Conservation (phyloP, 2,329 filamentous ascomycete genomes). For the Hypoxylon sp. region DNA sequence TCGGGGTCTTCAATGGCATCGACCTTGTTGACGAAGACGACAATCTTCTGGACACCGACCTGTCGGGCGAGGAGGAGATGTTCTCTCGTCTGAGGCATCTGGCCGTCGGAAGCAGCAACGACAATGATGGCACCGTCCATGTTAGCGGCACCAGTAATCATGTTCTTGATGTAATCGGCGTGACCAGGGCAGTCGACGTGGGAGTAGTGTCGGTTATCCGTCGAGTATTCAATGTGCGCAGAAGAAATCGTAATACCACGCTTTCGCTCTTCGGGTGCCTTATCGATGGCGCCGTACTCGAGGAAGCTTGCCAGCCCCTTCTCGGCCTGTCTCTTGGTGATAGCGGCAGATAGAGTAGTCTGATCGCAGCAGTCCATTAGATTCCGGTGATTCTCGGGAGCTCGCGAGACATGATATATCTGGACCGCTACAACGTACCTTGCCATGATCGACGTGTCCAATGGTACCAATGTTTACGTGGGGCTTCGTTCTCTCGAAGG, state of each 20-base stretch:
- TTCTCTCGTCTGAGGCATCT: conserved; percentile 99
- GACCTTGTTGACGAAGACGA: conserved; percentile 99
- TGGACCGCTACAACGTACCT: conserved; percentile 65
- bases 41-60: conserved; percentile 96
- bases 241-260: conserved; percentile 99
- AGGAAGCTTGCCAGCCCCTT: conserved; percentile 95
- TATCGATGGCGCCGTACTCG: conserved; percentile 98
- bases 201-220: conserved; percentile 93
- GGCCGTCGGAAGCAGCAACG: conserved; percentile 96
- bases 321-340: conserved; percentile 96
- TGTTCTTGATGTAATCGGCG: conserved; percentile 99
- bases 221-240: conserved; percentile 97
- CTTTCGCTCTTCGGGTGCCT: conserved; percentile 98
- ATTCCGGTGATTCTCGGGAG: conserved; percentile 27
- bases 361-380: conserved; percentile 50
- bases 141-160: conserved; percentile 99
- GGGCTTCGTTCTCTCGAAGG: conserved; percentile 90
- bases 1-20: conserved; percentile 97
- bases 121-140: conserved; percentile 99
- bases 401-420: background rate
- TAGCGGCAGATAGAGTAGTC: conserved; percentile 98
- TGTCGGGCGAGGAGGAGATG: conserved; percentile 97
- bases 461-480: conserved; percentile 99
- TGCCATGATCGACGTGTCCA: conserved; percentile 99
- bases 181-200: conserved; percentile 99